Conservation (phyloP, 495 filamentous ascomycete species). For the Trichoderma orchidacearum region DNA sequence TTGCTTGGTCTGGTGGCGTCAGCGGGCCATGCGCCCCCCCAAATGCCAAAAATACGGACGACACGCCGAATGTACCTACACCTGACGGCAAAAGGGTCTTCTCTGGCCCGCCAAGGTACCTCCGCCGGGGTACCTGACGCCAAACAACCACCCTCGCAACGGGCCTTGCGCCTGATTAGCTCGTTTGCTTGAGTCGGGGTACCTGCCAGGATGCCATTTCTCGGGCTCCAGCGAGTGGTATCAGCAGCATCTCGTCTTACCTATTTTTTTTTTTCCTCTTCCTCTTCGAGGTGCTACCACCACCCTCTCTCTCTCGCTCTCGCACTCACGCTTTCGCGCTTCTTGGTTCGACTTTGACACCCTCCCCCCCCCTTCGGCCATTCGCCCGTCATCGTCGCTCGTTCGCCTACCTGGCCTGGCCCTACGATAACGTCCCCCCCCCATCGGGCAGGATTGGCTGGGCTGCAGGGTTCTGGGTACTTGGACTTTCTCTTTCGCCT, state of each 20-base stretch:
- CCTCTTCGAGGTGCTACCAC: background rate
- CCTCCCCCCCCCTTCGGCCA: background rate
- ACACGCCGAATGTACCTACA: too few relatives aligned
- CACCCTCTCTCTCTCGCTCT: background rate
- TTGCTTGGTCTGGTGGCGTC: background rate
- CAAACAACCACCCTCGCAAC: too few relatives aligned
- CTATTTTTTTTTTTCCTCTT: background rate
- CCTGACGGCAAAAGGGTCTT: too few relatives aligned
- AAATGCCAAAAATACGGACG: background rate
- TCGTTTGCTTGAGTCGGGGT: background rate
- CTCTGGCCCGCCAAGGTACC: background rate
- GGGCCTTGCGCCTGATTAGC: background rate
- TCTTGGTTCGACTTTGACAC: background rate
- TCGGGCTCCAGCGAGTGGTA: background rate
- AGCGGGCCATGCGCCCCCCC: background rate
- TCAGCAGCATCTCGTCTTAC: background rate
- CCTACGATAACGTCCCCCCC: too few relatives aligned
- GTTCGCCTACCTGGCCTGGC: background rate
- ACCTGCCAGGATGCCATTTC: background rate
- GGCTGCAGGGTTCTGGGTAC: conserved; percentile 1
- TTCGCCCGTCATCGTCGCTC: background rate
- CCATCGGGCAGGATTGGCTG: background rate
- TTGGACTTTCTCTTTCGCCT: background rate
- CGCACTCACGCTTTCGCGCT: background rate
- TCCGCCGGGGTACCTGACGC: background rate